Conservation (phyloP, 108 stramenopile species). For the Nitzschia putrida region DNA sequence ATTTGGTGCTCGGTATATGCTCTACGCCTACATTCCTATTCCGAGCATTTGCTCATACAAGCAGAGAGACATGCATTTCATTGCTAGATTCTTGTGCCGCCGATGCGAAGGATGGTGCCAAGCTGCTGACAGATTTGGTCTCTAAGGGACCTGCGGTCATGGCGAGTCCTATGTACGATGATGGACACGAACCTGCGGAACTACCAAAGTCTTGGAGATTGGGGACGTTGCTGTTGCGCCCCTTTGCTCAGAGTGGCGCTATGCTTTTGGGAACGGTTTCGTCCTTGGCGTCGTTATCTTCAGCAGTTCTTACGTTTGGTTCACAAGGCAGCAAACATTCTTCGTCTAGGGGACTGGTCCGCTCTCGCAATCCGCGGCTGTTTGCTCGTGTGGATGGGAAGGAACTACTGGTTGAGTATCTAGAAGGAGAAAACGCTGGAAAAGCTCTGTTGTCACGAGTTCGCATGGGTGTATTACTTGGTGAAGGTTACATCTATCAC, state of each 20-base stretch:
- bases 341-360: conserved; percentile 25
- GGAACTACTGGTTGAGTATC: conserved; percentile 65
- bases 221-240: background rate
- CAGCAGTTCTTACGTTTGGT: conserved; percentile 28
- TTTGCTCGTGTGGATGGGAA: conserved; percentile 60
- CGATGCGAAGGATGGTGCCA: background rate
- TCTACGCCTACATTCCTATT: conserved; percentile 58
- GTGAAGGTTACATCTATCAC: conserved; percentile 65
- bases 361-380: conserved; percentile 58
- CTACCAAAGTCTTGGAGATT: conserved; percentile 5
- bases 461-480: conserved; percentile 53
- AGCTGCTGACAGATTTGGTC: conserved; percentile 6
- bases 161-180: conserved; percentile 26
- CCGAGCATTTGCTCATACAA: conserved; percentile 46
- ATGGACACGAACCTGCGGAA: conserved; percentile 6
- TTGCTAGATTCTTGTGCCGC: conserved; percentile 36
- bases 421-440: conserved; percentile 67
- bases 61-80: conserved; percentile 40
- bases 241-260: conserved; percentile 20
- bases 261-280: conserved; percentile 19
- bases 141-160: conserved; percentile 9
- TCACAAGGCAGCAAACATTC: conserved; percentile 18
- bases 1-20: conserved; percentile 48
- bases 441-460: conserved; percentile 61
- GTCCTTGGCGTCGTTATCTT: conserved; percentile 8